Conservation (phyloP, 129 eudicot genomes). For the Centella asiatica region DNA sequence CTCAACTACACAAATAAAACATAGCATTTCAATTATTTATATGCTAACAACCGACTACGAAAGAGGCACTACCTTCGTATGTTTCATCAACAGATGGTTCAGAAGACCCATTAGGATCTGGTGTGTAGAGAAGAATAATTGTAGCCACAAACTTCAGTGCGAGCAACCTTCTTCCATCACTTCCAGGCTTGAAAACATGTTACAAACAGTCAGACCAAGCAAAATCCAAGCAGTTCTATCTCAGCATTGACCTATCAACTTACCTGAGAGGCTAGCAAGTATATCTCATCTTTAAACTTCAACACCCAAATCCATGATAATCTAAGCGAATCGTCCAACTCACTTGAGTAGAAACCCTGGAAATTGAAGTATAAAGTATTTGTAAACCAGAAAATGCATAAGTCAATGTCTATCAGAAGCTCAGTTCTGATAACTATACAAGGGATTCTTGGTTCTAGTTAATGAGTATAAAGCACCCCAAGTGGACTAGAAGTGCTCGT, state of each 20-base stretch:
- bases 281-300: conserved; percentile 80
- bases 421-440: not conserved
- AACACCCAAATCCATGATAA: conserved; percentile 72
- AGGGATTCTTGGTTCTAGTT: not conserved
- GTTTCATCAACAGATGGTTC: conserved; percentile 59
- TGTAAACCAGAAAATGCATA: not conserved
- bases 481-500: not conserved
- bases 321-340: conserved; percentile 53
- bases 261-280: conserved; percentile 76
- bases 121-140: conserved; percentile 72
- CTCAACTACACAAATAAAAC: not conserved
- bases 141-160: conserved; percentile 84
- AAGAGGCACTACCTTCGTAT: conserved; percentile 46
- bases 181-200: conserved; percentile 41
- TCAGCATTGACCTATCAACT: conserved; percentile 15
- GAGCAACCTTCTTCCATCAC: conserved; percentile 81
- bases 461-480: not conserved
- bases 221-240: conserved; percentile 4
- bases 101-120: conserved; percentile 74
- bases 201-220: conserved; percentile 21
- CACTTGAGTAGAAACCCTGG: conserved; percentile 75
- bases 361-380: conserved; percentile 12
- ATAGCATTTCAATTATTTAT: not conserved
- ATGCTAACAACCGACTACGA: not conserved
- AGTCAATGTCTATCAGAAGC: conserved; percentile 4